These are phyloP conservation scores for Aureobasidium vineae DNA, from an alignment of 2,329 filamentous ascomycete species.

Conservation along the genomic window DNA sequence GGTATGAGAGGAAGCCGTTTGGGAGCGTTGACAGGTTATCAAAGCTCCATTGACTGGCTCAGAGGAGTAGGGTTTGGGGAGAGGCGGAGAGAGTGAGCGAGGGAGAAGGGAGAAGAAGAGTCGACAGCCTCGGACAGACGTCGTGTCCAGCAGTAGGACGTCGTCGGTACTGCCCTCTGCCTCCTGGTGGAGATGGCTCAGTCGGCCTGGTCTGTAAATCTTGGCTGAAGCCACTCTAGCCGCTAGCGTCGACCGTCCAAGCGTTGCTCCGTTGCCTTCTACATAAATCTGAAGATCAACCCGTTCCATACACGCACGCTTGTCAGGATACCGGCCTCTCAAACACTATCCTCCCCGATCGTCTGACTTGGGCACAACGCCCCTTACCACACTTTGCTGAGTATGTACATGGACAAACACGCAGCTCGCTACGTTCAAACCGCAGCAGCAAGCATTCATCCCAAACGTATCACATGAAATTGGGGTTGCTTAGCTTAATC, in stretches of 20 bases:
- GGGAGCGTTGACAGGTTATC: conserved; percentile 25
- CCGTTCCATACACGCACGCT: conserved; percentile 14
- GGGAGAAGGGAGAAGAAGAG: conserved; percentile 16
- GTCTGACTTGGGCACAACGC: conserved; percentile 17
- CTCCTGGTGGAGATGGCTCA: conserved; percentile 21
- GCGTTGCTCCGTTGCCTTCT: conserved; percentile 9
- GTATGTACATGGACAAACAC: not conserved
- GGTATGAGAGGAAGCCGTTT: conserved; percentile 20
- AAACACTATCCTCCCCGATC: not conserved
- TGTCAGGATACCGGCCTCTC: not conserved
- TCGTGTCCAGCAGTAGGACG: conserved; percentile 13
- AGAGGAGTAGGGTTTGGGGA: conserved; percentile 11
- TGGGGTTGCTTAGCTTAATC: conserved; percentile 6
- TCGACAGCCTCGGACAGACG: conserved; percentile 20
- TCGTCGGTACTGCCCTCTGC: conserved; percentile 6
- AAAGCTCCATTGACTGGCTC: conserved; percentile 26
- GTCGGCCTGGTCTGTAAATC: conserved; percentile 15
- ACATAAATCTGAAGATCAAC: conserved; percentile 3
- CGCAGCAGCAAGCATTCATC: not conserved
- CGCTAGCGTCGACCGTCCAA: conserved; percentile 3
- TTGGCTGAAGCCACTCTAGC: conserved; percentile 9
- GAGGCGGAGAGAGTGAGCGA: conserved; percentile 7
- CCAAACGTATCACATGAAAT: conserved; percentile 17
- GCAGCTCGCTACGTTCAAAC: not conserved
- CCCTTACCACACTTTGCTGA: not conserved